These are phyloP conservation scores for Aschersonia sp. DNA, from an alignment of 2,329 filamentous ascomycete genomes.

Conservation along the genomic window DNA sequence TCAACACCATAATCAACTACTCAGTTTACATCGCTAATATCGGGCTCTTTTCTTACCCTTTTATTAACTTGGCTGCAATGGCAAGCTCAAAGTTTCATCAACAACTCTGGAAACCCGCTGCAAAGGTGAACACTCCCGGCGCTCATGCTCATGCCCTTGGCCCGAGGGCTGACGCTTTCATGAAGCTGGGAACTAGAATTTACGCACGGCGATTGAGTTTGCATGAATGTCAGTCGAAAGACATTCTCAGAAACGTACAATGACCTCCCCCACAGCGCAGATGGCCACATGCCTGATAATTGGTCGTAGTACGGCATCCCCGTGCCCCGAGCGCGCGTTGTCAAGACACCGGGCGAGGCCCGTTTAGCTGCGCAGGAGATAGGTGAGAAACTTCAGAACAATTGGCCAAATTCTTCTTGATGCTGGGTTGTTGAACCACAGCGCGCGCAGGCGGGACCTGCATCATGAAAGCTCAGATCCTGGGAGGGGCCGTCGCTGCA, in stretches of 20 bases:
- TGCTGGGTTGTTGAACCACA: not conserved
- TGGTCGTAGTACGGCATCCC: slow-evolving; percentile 10
- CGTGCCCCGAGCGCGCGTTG: slow-evolving; percentile 10
- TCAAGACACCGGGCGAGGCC: slow-evolving; percentile 9
- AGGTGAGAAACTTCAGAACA: slow-evolving; percentile 6
- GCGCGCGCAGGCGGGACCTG: slow-evolving; percentile 9
- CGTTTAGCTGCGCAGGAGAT: slow-evolving; percentile 9
- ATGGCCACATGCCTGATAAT: not conserved
- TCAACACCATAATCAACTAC: too few relatives aligned
- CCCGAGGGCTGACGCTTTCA: not conserved
- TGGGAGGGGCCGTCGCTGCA: slow-evolving; percentile 6
- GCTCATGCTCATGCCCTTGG: not conserved
- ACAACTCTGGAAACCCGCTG: not conserved
- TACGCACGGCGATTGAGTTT: slow-evolving; percentile 10
- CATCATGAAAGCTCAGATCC: slow-evolving; percentile 13
- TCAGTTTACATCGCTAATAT: not conserved
- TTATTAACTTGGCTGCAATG: not conserved
- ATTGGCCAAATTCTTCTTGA: not conserved
- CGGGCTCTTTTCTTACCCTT: not conserved
- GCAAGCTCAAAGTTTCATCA: not conserved
- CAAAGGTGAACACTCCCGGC: not conserved
- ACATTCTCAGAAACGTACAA: slow-evolving; percentile 11
- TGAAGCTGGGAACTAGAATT: not conserved
- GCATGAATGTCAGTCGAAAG: slow-evolving; percentile 14
- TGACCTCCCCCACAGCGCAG: too few relatives aligned